Evolutionary conservation across 1,284 basidiomycete genomes (phyloP).

Genomic region (Trametes sp.): DNA sequence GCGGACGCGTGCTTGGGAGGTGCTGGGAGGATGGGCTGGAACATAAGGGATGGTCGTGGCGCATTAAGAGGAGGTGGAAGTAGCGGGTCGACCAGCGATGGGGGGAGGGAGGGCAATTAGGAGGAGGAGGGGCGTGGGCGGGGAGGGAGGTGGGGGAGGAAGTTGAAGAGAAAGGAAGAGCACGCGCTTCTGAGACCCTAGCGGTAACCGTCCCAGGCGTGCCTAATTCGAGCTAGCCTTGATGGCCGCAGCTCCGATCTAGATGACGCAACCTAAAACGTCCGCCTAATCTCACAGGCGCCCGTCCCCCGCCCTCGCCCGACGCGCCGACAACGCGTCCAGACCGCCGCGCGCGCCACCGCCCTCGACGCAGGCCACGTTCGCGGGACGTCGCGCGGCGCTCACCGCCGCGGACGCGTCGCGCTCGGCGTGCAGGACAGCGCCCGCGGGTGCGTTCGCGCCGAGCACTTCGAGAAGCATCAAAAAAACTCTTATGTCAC

Average conservation of each 20-base stretch:
- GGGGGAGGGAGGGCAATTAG: conserved; percentile 31
- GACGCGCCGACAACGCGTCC: conserved; percentile 14
- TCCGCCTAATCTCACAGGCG: conserved; percentile 32
- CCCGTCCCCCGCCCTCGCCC: conserved; percentile 27
- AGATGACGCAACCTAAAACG: conserved; percentile 44
- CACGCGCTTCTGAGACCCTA: conserved; percentile 44
- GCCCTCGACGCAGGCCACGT: conserved; percentile 5
- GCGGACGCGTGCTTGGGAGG: conserved; percentile 32
- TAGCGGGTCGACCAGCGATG: conserved; percentile 52
- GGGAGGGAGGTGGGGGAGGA: conserved; percentile 42
- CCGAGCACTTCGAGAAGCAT: conserved; percentile 25
- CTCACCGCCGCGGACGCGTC: background rate
- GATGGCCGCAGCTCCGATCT: conserved; percentile 47
- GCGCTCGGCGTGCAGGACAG: background rate
- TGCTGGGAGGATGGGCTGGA: conserved; percentile 36
- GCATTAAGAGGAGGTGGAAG: conserved; percentile 43
- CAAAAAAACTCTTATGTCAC: conserved; percentile 31
- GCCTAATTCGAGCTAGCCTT: conserved; percentile 45
- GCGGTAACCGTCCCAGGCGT: conserved; percentile 44
- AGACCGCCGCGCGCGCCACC: conserved; percentile 12
- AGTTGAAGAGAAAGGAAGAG: conserved; percentile 48
- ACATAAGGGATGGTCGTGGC: conserved; percentile 44
- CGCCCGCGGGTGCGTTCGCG: conserved; percentile 1
- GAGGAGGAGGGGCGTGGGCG: conserved; percentile 39
- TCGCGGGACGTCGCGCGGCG: conserved; percentile 4